Base-by-base conservation (phyloP, 768 basidiomycete genomes). In the Udeniomyces megalosporus region DNA sequence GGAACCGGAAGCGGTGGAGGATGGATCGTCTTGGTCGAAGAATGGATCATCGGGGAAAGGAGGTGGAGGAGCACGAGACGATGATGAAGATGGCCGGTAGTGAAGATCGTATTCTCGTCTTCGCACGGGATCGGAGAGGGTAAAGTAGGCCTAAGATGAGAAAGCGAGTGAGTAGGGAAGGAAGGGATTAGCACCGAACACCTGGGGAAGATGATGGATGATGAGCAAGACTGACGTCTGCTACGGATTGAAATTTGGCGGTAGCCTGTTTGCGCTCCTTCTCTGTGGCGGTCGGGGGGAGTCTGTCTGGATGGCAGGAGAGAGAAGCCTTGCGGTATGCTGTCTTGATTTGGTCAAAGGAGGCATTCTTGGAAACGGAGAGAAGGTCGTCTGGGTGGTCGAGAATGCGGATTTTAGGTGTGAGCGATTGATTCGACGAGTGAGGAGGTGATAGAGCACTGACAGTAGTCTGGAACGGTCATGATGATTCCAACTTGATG, bases 251-350 rank as follows among this genome's bases (percentile, higher is more conserved):
- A 58, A 67, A 17, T 1, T 53, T n/a, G 53, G 62, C 48, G 15
- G 62, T 63, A 7, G 62, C 31, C 44, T 34, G 20, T 44, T 66
- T 34, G 66, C 38, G 31, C 34, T 56, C 49, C 44, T 55, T 54
- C 42, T 38, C 48, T 47, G 49, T 55, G 2, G 62, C 48, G 12
- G 24, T 34, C n/a, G 29, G 47, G 20, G 76, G 77, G 26, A 91
- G 76, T 66, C 91, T 77, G 71, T 95, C 91, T 3, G 91, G 91
- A 71, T 95, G 91, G 1, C 88, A 91, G 74, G 85, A 90, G 20
- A 74, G 67, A 1, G 70, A 52, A 28, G 58, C 62, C 56, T 63
- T 55, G 8, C 29, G 48, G 28, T 63, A 63, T 11, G 62, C 62
- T n/a, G 62, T 34, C 50, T 52, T 63, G 49, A 63, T 63, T 46